These are phyloP conservation scores for Candida andamanensis DNA, from an alignment of 805 yeast genomes.

Conservation along the genomic window DNA sequence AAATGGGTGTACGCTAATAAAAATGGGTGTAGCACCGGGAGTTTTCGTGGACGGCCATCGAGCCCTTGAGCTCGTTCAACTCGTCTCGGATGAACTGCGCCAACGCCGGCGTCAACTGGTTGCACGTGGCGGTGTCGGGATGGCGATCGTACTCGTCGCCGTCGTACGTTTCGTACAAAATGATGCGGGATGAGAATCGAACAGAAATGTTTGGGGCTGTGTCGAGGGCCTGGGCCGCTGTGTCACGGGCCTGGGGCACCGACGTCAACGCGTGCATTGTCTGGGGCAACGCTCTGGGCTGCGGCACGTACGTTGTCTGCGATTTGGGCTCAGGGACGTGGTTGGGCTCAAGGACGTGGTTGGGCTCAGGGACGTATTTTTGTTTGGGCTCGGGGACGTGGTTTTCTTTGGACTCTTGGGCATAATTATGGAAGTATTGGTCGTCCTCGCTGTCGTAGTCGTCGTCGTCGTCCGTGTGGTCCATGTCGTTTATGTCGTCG, in stretches of 20 bases:
- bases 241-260: background rate
- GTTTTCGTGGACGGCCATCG: constrained; percentile 78
- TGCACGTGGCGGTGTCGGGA: constrained; percentile 90
- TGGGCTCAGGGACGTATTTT: background rate
- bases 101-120: constrained; percentile 77
- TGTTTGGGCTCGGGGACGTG: constrained; percentile 1
- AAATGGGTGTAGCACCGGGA: constrained; percentile 83
- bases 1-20: constrained; percentile 34
- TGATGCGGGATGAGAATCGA: constrained; percentile 73
- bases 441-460: constrained; percentile 3
- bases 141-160: constrained; percentile 85
- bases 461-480: constrained; percentile 1
- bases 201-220: constrained; percentile 27
- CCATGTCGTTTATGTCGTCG: too few species aligned
- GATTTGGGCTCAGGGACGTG: background rate
- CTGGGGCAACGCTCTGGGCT: too few species aligned
- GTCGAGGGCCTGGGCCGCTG: constrained; percentile 1
- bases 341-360: background rate
- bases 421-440: constrained; percentile 8
- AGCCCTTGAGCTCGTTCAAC: constrained; percentile 68
- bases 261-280: too few species aligned
- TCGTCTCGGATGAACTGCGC: constrained; percentile 87
- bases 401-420: constrained; percentile 3
- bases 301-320: background rate
- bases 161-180: constrained; percentile 79